These are phyloP conservation scores for Diplodia sapinea DNA, from an alignment of 2,329 filamentous ascomycete species.

Conservation along the genomic window DNA sequence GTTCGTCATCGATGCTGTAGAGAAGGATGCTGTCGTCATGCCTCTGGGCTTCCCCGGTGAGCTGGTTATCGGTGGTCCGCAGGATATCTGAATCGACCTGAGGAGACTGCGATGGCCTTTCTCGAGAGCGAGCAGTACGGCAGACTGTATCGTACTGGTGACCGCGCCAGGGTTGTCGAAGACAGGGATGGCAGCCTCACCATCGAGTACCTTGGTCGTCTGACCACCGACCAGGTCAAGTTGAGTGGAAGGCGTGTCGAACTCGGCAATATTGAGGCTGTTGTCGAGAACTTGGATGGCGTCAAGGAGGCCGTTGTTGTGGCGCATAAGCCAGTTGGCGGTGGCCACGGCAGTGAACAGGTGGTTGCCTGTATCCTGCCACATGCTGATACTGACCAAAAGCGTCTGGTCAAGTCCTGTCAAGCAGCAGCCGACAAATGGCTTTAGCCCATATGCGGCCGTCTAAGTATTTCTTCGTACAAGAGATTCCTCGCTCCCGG, in stretches of 20 bases:
- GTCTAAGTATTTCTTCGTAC: slow-evolving; percentile 67
- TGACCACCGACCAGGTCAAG: slow-evolving; percentile 79
- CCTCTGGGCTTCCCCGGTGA: slow-evolving; percentile 61
- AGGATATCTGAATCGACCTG: slow-evolving; percentile 76
- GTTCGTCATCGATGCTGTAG: slow-evolving; percentile 62
- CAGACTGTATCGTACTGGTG: slow-evolving; percentile 77
- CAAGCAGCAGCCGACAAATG: slow-evolving; percentile 50
- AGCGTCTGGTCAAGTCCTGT: slow-evolving; percentile 34
- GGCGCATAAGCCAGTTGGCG: slow-evolving; percentile 43
- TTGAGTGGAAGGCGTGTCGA: slow-evolving; percentile 79
- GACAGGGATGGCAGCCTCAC: slow-evolving; percentile 60
- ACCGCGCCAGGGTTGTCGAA: slow-evolving; percentile 68
- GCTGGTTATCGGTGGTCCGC: slow-evolving; percentile 74
- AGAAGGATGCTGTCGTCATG: slow-evolving; percentile 43
- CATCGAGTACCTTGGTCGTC: slow-evolving; percentile 78
- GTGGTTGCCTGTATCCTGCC: slow-evolving; percentile 26
- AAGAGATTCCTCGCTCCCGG: slow-evolving; percentile 70
- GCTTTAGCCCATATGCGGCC: slow-evolving; percentile 84
- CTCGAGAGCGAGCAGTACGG: slow-evolving; percentile 54
- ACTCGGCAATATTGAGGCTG: slow-evolving; percentile 59
- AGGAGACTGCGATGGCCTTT: slow-evolving; percentile 48
- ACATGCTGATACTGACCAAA: neutral
- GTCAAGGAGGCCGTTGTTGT: slow-evolving; percentile 56
- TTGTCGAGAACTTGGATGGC: slow-evolving; percentile 27
- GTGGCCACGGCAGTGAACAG: slow-evolving; percentile 22